Evolutionary conservation across 768 basidiomycete species (phyloP), one percentile per base, ranked within the genome.

Genomic region (Pleurotus citrinopileatus): DNA sequence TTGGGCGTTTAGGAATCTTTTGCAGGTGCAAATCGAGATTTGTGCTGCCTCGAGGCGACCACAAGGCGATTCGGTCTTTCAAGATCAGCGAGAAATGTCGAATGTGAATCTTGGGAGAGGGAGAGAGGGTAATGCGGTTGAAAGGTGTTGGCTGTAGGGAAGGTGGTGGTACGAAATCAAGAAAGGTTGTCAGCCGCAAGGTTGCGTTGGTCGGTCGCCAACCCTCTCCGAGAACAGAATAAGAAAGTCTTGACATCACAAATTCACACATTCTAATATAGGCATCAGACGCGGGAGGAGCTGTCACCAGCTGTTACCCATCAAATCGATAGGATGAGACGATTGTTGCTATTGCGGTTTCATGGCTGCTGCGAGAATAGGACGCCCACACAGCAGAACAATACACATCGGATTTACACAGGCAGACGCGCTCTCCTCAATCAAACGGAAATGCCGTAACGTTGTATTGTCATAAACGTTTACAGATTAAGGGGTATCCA

Each of bases 21-120:
- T 32, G 45, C 15, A 47, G 45, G 45, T 23, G 29, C 48, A 51
- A 51, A 51, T 51, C 48, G 48, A 51, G 48, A 51, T 51, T 51
- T n/a, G 32, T 51, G 29, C 32, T 36, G 48, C 48, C 48, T 51
- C 48, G 34, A 51, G 48, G 48, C 48, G 48, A 12, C 48, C 48
- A 37, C 48, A 38, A 51, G 48, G 48, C 34, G 34, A 36, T 34
- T 51, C 48, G 48, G 48, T 20, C 48, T 51, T 34, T 51, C 34
- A 51, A 51, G 48, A 51, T 37, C 48, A 51, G 48, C 48, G 48
- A 51, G 32, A 51, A 51, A 15, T n/a, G 20, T 37, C 22, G 22
- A 51, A 51, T 51, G 23, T 51, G 48, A 51, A 51, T 51, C 48
- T 51, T 34, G 34, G 48, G 22, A 32, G 48, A 36, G 12, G 17